Evolutionary conservation across 768 basidiomycete genomes (phyloP).

Genomic region (Xerocomellus amylosporus): DNA sequence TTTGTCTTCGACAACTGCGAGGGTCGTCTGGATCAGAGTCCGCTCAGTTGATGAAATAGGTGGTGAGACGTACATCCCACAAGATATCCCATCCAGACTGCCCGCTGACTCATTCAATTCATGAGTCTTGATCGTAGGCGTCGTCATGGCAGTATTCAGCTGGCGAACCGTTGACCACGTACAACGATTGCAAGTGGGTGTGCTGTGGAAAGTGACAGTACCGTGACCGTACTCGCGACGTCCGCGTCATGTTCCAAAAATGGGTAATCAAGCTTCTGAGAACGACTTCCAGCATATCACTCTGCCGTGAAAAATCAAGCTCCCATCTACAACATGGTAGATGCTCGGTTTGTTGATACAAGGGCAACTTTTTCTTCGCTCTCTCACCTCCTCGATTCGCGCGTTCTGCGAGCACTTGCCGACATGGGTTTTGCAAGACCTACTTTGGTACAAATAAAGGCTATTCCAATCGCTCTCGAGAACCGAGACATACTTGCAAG

Average conservation of each 20-base stretch:
- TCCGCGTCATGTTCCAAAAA: background rate
- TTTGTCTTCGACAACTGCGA: conserved; percentile 67
- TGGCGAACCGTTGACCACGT: background rate
- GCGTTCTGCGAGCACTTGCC: conserved; percentile 85
- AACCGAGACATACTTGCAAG: conserved; percentile 88
- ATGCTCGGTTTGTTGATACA: conserved; percentile 45
- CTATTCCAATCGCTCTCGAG: conserved; percentile 89
- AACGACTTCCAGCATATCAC: background rate
- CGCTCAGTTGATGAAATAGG: background rate
- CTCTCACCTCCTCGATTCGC: conserved; percentile 76
- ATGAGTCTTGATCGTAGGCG: conserved; percentile 15
- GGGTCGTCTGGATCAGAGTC: background rate
- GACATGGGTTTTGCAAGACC: conserved; percentile 88
- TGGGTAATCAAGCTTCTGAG: background rate
- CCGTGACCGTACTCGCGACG: background rate
- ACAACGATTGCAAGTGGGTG: background rate
- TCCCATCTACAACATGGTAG: conserved; percentile 37
- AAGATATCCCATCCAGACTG: conserved; percentile 25
- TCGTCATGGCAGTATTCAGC: conserved; percentile 10
- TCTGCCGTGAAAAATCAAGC: background rate
- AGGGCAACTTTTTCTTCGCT: conserved; percentile 57
- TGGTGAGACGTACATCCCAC: conserved; percentile 42
- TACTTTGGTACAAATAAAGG: conserved; percentile 87
- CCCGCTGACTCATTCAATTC: conserved; percentile 8
- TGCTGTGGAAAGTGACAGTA: background rate